Percentiles rank a stretch among this genome's conserved stretches.
These are phyloP conservation scores for Selenicereus undatus DNA, from an alignment of 148 eudicot species.

Conservation along the genomic window DNA sequence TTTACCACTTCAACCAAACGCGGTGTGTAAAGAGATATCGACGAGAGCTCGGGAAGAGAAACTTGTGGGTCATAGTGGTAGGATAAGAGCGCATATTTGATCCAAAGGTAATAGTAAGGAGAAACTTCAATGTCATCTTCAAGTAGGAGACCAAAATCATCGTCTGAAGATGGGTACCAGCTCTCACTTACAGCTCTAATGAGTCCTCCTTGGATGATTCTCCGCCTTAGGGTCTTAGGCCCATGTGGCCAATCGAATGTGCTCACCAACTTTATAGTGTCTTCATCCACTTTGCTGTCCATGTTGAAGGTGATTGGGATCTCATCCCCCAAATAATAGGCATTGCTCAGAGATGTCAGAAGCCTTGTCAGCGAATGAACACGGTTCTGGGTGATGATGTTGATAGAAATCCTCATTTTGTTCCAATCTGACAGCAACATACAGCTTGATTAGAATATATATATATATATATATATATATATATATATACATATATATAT, in stretches of 20 bases:
- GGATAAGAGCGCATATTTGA: conserved; percentile 73
- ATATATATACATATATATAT: no score
- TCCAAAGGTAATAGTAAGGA: conserved; percentile 89
- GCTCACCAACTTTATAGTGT: conserved; percentile 54
- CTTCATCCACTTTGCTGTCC: conserved; percentile 80
- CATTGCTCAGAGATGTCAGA: conserved; percentile 62
- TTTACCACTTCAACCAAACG: conserved; percentile 88
- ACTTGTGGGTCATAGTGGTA: conserved; percentile 90
- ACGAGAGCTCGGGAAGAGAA: conserved; percentile 80
- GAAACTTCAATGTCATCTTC: conserved; percentile 96
- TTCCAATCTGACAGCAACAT: conserved; percentile 67
- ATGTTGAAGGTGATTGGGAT: conserved; percentile 77
- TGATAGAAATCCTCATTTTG: conserved; percentile 67
- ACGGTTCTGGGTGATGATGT: conserved; percentile 88
- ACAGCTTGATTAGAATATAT: no score
- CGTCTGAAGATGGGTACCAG: conserved; percentile 92
- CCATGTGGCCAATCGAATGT: conserved; percentile 87
- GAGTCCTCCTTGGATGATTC: conserved; percentile 96
- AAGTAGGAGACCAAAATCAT: conserved; percentile 74
- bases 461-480: no score
- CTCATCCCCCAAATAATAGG: conserved; percentile 81
- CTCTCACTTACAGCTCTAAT: conserved; percentile 95
- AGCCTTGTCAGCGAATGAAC: conserved; percentile 63
- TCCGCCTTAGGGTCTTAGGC: conserved; percentile 53
- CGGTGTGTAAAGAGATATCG: conserved; percentile 91